Evolutionary conservation across 768 basidiomycete genomes (phyloP).

Genomic region (Rossbeevera mucosa): DNA sequence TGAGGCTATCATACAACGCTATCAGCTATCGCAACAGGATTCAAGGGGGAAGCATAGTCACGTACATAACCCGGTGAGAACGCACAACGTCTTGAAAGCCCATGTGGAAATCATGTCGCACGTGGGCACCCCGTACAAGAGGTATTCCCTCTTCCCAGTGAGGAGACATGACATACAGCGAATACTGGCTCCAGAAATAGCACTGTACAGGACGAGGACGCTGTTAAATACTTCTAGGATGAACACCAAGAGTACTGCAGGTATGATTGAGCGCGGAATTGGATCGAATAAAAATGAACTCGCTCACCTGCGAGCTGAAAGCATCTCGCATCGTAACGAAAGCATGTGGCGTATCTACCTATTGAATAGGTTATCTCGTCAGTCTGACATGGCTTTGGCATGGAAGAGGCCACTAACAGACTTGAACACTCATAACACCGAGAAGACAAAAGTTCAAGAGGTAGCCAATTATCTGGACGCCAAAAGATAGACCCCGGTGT

Average conservation of each 20-base stretch:
- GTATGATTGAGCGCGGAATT: not conserved
- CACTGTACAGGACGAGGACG: constrained; percentile 4
- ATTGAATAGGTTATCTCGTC: not conserved
- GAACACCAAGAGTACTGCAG: constrained; percentile 3
- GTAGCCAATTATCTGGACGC: constrained; percentile 5
- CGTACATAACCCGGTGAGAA: constrained; percentile 8
- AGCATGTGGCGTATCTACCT: constrained; percentile 6
- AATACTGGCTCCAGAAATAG: constrained; percentile 1
- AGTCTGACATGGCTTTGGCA: not conserved
- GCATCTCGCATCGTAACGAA: constrained; percentile 1
- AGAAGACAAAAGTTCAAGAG: constrained; percentile 9
- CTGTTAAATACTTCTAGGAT: constrained; percentile 8
- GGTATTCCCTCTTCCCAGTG: constrained; percentile 7
- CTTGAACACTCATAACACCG: constrained; percentile 4
- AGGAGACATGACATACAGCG: constrained; percentile 7
- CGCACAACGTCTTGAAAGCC: constrained; percentile 6
- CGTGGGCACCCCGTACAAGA: not conserved
- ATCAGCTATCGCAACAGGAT: not conserved
- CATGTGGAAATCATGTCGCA: constrained; percentile 5
- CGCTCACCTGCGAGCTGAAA: constrained; percentile 6
- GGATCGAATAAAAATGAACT: not conserved
- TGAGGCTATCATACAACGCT: not conserved
- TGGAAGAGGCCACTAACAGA: not conserved
- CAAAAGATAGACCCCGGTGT: not conserved
- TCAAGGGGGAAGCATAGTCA: not conserved